phyloP scores from a whole-genome alignment of 306 rosid species.

The Clitoria ternatea region DNA sequence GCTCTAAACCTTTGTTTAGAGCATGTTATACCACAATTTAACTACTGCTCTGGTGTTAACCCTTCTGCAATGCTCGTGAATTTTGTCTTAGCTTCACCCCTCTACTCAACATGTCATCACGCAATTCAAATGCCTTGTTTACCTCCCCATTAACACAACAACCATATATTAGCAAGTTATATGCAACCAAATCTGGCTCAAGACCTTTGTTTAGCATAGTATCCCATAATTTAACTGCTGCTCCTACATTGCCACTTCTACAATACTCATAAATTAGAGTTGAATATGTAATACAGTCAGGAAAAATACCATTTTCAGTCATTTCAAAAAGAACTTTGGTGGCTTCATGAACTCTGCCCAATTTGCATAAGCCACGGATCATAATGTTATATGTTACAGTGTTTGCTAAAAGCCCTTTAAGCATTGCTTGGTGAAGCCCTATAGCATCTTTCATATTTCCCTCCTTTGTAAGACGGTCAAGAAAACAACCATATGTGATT shows the following conservation, averaged over 20 bases:
- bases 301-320: slow-evolving; percentile 59
- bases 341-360: slow-evolving; percentile 74
- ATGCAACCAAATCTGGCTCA: slow-evolving; percentile 72
- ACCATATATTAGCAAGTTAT: slow-evolving; percentile 72
- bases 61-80: slow-evolving; percentile 49
- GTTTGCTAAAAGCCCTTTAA: slow-evolving; percentile 58
- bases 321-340: slow-evolving; percentile 56
- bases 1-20: slow-evolving; percentile 47
- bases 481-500: slow-evolving; percentile 73
- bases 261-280: slow-evolving; percentile 76
- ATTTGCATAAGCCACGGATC: slow-evolving; percentile 77
- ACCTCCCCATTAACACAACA: slow-evolving; percentile 79
- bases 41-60: slow-evolving; percentile 47
- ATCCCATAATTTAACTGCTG: slow-evolving; percentile 71
- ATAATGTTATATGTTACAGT: slow-evolving; percentile 78
- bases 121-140: slow-evolving; percentile 67
- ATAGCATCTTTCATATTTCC: slow-evolving; percentile 76
- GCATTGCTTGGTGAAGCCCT: slow-evolving; percentile 71
- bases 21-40: slow-evolving; percentile 49
- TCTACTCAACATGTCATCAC: slow-evolving; percentile 72
- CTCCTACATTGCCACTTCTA: slow-evolving; percentile 58
- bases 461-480: slow-evolving; percentile 61
- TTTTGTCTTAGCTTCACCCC: slow-evolving; percentile 56
- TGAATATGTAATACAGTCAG: slow-evolving; percentile 83
- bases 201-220: slow-evolving; percentile 72